A percentile compares a stretch with the other conserved stretches of the same genome.
Evolutionary conservation across 2,329 filamentous ascomycete genomes (phyloP).

Genomic region (Apiospora arundinis): DNA sequence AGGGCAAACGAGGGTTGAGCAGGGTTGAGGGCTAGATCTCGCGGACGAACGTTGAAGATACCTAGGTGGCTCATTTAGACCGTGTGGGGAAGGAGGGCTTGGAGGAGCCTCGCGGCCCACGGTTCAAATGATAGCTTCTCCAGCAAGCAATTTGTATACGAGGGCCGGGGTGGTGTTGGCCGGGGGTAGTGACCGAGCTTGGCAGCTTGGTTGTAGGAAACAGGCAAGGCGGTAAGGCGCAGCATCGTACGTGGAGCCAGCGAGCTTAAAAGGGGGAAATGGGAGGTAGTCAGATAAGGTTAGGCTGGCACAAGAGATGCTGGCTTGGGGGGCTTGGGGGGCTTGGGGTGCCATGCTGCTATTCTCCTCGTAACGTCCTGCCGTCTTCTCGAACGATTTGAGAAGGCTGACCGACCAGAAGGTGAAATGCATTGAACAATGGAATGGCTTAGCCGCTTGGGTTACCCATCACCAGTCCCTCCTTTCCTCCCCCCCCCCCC

Average conservation of each 20-base stretch:
- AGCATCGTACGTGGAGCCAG: background rate
- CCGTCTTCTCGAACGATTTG: slow-evolving; percentile 7
- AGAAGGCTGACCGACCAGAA: background rate
- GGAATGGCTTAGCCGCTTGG: too few relatives aligned
- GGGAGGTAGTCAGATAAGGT: slow-evolving; percentile 8
- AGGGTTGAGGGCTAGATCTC: background rate
- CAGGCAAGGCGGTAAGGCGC: slow-evolving; percentile 13
- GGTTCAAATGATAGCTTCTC: slow-evolving; percentile 8
- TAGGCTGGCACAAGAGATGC: background rate
- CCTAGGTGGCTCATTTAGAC: background rate
- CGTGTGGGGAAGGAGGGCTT: slow-evolving; percentile 21
- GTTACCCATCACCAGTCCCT: too few relatives aligned
- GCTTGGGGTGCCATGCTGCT: background rate
- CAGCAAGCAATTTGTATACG: slow-evolving; percentile 15
- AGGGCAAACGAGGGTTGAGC: background rate
- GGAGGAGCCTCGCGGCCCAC: background rate
- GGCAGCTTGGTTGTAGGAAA: background rate
- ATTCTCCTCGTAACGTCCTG: background rate
- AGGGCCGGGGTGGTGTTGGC: slow-evolving; percentile 11
- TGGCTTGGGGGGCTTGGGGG: background rate
- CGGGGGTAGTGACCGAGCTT: background rate
- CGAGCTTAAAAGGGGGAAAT: slow-evolving; percentile 18
- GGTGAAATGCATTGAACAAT: too few relatives aligned
- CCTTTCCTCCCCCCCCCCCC: too few relatives aligned
- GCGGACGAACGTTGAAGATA: slow-evolving; percentile 10